Base-by-base conservation (phyloP, 208 protist species). In the Porcisia deanei region DNA sequence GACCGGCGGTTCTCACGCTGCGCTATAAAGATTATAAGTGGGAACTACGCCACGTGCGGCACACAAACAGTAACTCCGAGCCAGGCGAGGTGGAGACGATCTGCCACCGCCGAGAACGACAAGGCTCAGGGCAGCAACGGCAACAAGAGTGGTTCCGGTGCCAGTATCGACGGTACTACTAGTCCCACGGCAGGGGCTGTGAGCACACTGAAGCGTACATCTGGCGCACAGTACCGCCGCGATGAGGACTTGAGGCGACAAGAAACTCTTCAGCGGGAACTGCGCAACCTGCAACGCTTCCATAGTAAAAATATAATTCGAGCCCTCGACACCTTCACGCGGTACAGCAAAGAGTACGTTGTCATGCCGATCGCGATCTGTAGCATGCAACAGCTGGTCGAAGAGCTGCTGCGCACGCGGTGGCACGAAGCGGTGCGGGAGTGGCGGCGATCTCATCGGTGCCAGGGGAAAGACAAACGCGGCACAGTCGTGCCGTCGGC, bases 331-430 rank as follows among this genome's bases (percentile, higher is more conserved):
- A 77, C 92, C 57, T 97, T 97, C 81, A 85, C 85, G 9, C 85
- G 88, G 0, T 81, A 94, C 83, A 86, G 82, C 30, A 95, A 92
- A 75, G 84, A 93, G 78, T 97, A 95, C 70, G 82, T 95, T 6
- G 90, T 94, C 61, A 72, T 94, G 69, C 93, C 93, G 14, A 91
- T 95, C 64, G 89, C 93, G 3, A 84, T 95, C 61, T 97, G 93
- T 76, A 90, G 79, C 65, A 47, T 95, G 64, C 76, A 92, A 72
- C 90, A 97, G 75, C 79, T 97, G 6, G 77, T 95, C 12, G 75
- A 71, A n/a, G 79, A 83, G 57, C 67, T 82, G 18, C 65, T 88
- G 20, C 81, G 72, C 54, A 77, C 80, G 43, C 75, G 77, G 52
- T 85, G 77, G 72, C 71, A 61, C 0, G 73, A 81, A 67, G 80